phyloP scores from a whole-genome alignment of 345 rosid genomes.

The Adansonia digitata region DNA sequence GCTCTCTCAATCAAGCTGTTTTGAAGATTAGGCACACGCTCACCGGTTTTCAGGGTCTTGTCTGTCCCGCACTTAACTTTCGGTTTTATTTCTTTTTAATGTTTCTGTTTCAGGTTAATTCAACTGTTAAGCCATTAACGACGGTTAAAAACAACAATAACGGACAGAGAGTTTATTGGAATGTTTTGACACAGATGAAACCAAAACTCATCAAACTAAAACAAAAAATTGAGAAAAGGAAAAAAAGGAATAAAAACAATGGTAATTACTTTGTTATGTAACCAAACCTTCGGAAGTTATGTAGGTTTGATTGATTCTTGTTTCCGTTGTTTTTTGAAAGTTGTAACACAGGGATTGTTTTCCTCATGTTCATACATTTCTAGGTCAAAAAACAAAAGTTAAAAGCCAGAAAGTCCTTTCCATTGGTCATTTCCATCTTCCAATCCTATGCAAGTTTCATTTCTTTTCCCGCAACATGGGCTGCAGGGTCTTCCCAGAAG shows the following conservation, averaged over 20 bases:
- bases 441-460: not conserved
- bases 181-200: constrained; percentile 4
- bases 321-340: too few relatives aligned
- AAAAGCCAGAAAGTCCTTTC: too few relatives aligned
- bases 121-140: not conserved
- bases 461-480: not conserved
- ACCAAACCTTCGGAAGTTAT: not conserved
- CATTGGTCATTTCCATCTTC: not conserved
- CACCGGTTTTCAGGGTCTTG: constrained; percentile 10
- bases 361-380: too few relatives aligned
- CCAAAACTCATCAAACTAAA: not conserved
- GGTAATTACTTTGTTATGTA: not conserved
- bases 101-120: not conserved
- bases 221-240: not conserved
- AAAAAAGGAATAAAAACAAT: not conserved
- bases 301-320: not conserved
- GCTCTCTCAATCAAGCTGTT: not conserved
- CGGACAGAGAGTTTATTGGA: not conserved
- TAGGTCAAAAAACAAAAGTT: too few relatives aligned
- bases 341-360: too few relatives aligned
- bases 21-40: not conserved
- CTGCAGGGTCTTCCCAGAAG: too few relatives aligned
- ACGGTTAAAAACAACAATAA: not conserved
- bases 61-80: not conserved
- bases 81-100: not conserved